Conservation (phyloP, 2,329 filamentous ascomycete species). For the Diaporthe vaccinii region DNA sequence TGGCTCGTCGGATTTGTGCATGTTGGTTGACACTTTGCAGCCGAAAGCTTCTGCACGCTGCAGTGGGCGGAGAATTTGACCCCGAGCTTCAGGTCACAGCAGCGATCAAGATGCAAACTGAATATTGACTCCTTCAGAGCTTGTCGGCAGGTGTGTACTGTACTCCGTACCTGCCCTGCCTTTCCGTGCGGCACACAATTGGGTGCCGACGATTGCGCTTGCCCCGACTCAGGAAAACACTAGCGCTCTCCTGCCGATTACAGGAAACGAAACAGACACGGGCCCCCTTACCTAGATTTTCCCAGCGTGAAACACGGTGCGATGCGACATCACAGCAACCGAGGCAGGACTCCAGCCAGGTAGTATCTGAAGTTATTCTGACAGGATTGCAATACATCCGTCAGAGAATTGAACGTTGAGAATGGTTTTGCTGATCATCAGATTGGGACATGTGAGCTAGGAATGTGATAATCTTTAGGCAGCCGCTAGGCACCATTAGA, state of each 20-base stretch:
- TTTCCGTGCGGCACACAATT: neutral
- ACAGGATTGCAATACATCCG: neutral
- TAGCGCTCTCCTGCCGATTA: neutral
- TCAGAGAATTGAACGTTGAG: neutral
- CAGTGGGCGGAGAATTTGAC: neutral
- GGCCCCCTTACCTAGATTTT: conserved; percentile 3
- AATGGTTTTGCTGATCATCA: neutral
- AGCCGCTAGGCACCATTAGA: neutral
- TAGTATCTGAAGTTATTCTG: neutral
- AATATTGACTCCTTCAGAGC: neutral
- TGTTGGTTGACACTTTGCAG: conserved; percentile 4
- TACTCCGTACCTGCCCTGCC: neutral
- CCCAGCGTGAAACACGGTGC: conserved; percentile 16
- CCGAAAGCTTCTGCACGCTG: conserved; percentile 22
- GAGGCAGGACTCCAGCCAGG: neutral
- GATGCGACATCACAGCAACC: conserved; percentile 8
- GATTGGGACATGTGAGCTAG: neutral
- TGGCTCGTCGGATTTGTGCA: conserved; percentile 20
- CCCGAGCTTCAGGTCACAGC: neutral
- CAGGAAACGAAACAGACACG: conserved; percentile 33
- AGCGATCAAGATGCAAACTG: neutral
- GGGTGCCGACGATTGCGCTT: neutral
- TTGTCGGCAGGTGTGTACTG: neutral
- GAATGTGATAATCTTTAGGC: neutral
- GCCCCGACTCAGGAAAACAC: conserved; percentile 6